Percentiles rank a stretch among this genome's conserved stretches.
phyloP scores from a whole-genome alignment of 2,329 filamentous ascomycete genomes.

The Trichothecium sympodiale region DNA sequence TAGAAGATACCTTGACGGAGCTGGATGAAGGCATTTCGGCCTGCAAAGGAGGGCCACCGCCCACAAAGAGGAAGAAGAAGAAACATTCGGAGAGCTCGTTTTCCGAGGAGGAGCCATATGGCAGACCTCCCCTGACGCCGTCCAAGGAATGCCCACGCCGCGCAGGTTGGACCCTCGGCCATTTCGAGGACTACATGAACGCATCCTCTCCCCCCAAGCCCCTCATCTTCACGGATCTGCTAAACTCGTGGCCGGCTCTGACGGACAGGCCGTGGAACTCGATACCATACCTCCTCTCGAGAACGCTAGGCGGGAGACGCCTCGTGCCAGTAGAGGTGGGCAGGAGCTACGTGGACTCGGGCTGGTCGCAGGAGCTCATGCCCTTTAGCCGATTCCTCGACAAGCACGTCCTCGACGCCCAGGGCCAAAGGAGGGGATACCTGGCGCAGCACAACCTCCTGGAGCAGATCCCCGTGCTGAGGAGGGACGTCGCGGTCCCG shows the following conservation, averaged over 20 bases:
- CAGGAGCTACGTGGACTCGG: constrained; percentile 73
- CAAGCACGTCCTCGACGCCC: constrained; percentile 38
- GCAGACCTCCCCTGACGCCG: constrained; percentile 13
- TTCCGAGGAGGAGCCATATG: constrained; percentile 14
- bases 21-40: constrained; percentile 21
- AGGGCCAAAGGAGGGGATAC: constrained; percentile 44
- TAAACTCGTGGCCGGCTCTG: constrained; percentile 67
- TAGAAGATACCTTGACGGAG: constrained; percentile 38
- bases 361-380: constrained; percentile 75
- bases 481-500: constrained; percentile 65
- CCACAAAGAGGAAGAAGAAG: constrained; percentile 4
- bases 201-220: constrained; percentile 33
- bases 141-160: constrained; percentile 14
- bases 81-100: background rate
- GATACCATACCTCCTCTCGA: constrained; percentile 61
- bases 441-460: constrained; percentile 89
- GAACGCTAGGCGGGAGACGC: constrained; percentile 65
- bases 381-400: constrained; percentile 61
- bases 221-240: constrained; percentile 56
- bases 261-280: constrained; percentile 56
- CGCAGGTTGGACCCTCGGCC: constrained; percentile 38
- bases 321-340: constrained; percentile 82
- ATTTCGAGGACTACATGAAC: constrained; percentile 52
- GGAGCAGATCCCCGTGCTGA: constrained; percentile 65
- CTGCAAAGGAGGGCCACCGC: background rate